These are phyloP conservation scores for Alternaria gaisen DNA, from an alignment of 2,329 filamentous ascomycete species.

Conservation along the genomic window DNA sequence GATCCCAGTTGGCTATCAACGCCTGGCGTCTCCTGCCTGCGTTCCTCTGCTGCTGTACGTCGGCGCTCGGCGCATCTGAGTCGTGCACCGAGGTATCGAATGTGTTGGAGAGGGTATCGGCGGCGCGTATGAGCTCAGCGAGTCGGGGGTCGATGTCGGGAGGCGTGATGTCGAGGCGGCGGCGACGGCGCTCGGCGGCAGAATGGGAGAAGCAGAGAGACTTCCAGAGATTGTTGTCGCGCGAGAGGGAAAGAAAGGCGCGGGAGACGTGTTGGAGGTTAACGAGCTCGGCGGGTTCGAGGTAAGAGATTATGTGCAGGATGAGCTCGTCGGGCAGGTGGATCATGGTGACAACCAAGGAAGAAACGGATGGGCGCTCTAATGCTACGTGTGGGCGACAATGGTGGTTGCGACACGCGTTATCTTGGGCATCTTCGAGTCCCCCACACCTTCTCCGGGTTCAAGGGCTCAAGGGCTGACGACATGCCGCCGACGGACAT, in stretches of 20 bases:
- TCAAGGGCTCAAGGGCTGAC: slow-evolving; percentile 28
- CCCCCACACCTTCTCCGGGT: background rate
- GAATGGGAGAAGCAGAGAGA: slow-evolving; percentile 76
- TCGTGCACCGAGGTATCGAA: slow-evolving; percentile 38
- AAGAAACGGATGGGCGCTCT: background rate
- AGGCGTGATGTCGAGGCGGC: slow-evolving; percentile 44
- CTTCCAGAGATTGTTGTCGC: slow-evolving; percentile 82
- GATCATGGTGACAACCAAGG: slow-evolving; percentile 25
- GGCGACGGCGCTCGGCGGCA: slow-evolving; percentile 68
- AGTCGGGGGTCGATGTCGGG: slow-evolving; percentile 54
- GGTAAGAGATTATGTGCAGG: slow-evolving; percentile 57
- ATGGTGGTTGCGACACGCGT: slow-evolving; percentile 22
- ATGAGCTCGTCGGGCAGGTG: slow-evolving; percentile 53
- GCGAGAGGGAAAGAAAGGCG: slow-evolving; percentile 70
- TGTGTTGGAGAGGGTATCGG: slow-evolving; percentile 43
- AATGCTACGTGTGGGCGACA: background rate
- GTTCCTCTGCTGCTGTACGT: slow-evolving; percentile 44
- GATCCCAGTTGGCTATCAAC: slow-evolving; percentile 83
- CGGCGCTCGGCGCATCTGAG: slow-evolving; percentile 39
- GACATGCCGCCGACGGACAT: slow-evolving; percentile 21
- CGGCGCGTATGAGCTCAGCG: slow-evolving; percentile 53
- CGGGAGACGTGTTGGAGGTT: slow-evolving; percentile 74
- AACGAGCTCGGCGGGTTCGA: slow-evolving; percentile 71
- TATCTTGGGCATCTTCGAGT: slow-evolving; percentile 17
- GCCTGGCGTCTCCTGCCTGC: slow-evolving; percentile 57